Percentiles rank a stretch among this genome's conserved stretches.
Conservation (phyloP, 2,329 filamentous ascomycete species). For the Sporothrix humicola region DNA sequence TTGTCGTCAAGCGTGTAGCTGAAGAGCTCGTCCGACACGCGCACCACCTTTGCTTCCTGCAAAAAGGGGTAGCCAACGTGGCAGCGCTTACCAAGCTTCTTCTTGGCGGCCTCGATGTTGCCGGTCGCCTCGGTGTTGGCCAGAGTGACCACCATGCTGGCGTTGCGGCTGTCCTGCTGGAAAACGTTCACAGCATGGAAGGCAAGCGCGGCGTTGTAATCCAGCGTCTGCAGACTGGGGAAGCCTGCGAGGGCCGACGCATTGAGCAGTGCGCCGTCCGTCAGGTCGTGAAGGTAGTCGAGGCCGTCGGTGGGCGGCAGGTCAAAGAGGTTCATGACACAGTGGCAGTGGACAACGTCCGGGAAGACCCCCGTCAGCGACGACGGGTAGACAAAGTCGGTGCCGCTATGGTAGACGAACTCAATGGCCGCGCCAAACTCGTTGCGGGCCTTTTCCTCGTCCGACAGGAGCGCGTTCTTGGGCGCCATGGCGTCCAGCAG, state of each 20-base stretch:
- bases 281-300: conserved; percentile 81
- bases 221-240: conserved; percentile 84
- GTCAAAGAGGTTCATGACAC: conserved; percentile 95
- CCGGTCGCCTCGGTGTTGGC: conserved; percentile 74
- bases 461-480: conserved; percentile 76
- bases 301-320: conserved; percentile 90
- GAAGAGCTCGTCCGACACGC: conserved; percentile 92
- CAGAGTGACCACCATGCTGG: conserved; percentile 92
- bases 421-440: conserved; percentile 91
- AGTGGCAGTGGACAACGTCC: conserved; percentile 83
- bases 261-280: conserved; percentile 83
- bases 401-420: conserved; percentile 80
- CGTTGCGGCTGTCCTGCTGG: conserved; percentile 92
- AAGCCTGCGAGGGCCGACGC: conserved; percentile 88
- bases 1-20: conserved; percentile 76
- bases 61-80: conserved; percentile 95
- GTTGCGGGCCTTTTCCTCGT: conserved; percentile 82
- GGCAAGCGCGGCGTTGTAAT: conserved; percentile 78
- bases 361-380: conserved; percentile 90
- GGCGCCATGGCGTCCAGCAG: conserved; percentile 84
- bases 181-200: conserved; percentile 95
- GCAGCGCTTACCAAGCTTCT: conserved; percentile 81
- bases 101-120: conserved; percentile 73
- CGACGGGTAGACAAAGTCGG: conserved; percentile 84
- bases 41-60: conserved; percentile 87